Evolutionary conservation across 495 filamentous ascomycete genomes (phyloP).

Genomic region (Penicillium parvum): DNA sequence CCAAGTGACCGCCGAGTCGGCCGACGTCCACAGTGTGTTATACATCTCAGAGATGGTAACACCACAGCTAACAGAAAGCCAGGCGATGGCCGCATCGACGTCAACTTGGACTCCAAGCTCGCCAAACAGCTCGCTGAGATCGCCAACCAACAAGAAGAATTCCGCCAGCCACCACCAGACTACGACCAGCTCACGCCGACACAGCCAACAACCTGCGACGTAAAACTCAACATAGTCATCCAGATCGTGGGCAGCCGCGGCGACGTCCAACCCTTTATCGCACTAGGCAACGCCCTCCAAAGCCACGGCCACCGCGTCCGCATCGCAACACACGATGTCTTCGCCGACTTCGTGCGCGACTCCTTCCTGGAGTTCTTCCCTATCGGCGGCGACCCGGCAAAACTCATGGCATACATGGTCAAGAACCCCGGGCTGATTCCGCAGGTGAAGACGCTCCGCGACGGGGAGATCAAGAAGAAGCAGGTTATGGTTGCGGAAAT

Average conservation of each 20-base stretch:
- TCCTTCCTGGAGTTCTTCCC: slow-evolving; percentile 49
- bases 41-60: background rate
- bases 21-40: slow-evolving; percentile 8
- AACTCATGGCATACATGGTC: slow-evolving; percentile 56
- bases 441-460: slow-evolving; percentile 33
- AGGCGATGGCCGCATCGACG: slow-evolving; percentile 22
- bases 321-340: slow-evolving; percentile 55
- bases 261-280: slow-evolving; percentile 65
- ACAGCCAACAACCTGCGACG: background rate
- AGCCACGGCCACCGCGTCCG: slow-evolving; percentile 46
- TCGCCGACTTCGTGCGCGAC: slow-evolving; percentile 50
- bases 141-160: slow-evolving; percentile 10
- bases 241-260: slow-evolving; percentile 67
- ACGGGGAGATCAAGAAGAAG: slow-evolving; percentile 38
- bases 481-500: slow-evolving; percentile 46
- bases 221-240: slow-evolving; percentile 63
- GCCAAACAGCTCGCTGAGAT: slow-evolving; percentile 16
- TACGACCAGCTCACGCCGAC: background rate
- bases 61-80: background rate
- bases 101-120: slow-evolving; percentile 21
- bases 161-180: background rate
- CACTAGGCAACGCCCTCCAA: slow-evolving; percentile 50
- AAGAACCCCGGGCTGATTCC: slow-evolving; percentile 47
- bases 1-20: slow-evolving; percentile 11
- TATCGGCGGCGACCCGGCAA: slow-evolving; percentile 57